These are phyloP conservation scores for Salix viminalis DNA, from an alignment of 345 rosid species.

Conservation along the genomic window DNA sequence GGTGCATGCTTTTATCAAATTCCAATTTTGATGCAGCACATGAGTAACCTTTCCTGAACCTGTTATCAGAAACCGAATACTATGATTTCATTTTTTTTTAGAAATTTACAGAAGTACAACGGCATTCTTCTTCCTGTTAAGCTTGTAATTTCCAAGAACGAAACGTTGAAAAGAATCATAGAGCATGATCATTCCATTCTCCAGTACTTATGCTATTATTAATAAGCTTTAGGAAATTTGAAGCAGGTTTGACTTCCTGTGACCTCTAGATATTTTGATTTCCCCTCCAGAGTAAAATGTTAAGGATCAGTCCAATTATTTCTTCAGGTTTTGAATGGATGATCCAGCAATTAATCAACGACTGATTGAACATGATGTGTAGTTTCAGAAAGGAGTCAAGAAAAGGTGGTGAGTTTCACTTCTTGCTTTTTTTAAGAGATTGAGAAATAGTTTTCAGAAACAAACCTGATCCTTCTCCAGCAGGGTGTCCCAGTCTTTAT, in stretches of 20 bases:
- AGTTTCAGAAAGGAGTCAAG: not conserved
- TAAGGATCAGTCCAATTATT: not conserved
- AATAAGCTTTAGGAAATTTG: not conserved
- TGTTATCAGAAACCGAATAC: conserved; percentile 8
- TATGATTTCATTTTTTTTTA: no score
- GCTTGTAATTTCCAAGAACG: not conserved
- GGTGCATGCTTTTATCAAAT: conserved; percentile 54
- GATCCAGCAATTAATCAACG: not conserved
- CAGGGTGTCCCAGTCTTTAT: no score
- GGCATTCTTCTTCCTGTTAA: not conserved
- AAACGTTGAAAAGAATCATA: not conserved
- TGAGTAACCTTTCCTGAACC: conserved; percentile 70
- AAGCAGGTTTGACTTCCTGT: not conserved
- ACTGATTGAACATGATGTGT: not conserved
- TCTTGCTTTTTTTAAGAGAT: no score
- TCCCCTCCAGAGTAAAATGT: not conserved
- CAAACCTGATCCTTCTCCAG: no score
- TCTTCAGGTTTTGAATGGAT: not conserved
- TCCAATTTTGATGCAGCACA: conserved; percentile 41
- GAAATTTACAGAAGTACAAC: not conserved
- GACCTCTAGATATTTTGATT: not conserved
- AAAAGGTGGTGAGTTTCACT: not conserved
- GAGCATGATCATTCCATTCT: not conserved
- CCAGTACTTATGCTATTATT: not conserved
- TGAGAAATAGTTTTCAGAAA: no score